Conservation (phyloP, 805 yeast species). For the Kockiozyma suomiensis region DNA sequence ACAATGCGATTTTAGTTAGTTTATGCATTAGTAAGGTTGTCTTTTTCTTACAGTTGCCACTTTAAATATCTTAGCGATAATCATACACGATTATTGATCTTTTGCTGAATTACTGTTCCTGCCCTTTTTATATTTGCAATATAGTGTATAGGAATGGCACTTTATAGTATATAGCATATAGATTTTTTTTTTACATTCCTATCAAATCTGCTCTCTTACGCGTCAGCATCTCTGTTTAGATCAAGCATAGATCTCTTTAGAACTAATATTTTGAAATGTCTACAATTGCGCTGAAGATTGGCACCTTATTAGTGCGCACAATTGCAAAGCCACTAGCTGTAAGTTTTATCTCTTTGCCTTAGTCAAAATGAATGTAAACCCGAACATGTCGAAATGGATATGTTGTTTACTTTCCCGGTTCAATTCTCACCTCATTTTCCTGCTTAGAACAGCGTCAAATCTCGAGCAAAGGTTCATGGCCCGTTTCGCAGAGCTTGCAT, state of each 20-base stretch:
- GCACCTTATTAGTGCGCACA: conserved; percentile 70
- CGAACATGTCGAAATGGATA: too few species aligned
- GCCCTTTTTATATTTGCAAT: too few species aligned
- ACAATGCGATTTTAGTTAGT: too few species aligned
- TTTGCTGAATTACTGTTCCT: too few species aligned
- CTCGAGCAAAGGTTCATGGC: conserved; percentile 74
- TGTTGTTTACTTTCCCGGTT: too few species aligned
- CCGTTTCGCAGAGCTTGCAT: conserved; percentile 65
- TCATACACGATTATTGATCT: too few species aligned
- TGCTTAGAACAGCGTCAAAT: conserved; percentile 64
- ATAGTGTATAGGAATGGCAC: background rate
- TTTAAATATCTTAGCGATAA: too few species aligned
- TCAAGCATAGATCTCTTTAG: background rate
- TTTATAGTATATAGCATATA: background rate
- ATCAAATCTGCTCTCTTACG: too few species aligned
- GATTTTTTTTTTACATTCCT: background rate
- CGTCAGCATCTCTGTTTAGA: background rate
- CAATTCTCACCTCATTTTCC: too few species aligned
- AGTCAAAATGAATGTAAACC: too few species aligned
- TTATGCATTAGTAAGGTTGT: too few species aligned
- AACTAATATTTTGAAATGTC: conserved; percentile 55
- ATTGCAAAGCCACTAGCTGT: conserved; percentile 78
- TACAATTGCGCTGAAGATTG: conserved; percentile 71
- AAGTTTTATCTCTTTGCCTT: conserved; percentile 34
- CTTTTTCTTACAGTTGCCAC: too few species aligned